Evolutionary conservation across 2,329 filamentous ascomycete genomes (phyloP).

Genomic region (Sclerotiophoma versabilis): DNA sequence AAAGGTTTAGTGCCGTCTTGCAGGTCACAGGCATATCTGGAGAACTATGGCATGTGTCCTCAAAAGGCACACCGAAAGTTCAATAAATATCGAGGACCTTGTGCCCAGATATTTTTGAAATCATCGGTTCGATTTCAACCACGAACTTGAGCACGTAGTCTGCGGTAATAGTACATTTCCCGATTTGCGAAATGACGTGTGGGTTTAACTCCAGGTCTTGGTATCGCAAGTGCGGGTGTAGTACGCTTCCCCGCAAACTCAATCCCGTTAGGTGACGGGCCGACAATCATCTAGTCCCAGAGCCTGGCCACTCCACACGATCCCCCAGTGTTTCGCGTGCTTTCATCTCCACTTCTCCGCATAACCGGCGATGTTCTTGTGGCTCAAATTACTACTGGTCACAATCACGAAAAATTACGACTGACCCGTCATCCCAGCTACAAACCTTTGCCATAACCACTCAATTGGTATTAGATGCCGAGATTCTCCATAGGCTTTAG

Average conservation of each 20-base stretch:
- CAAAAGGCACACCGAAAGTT: background rate
- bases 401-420: background rate
- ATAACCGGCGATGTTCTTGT: conserved; percentile 22
- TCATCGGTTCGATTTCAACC: background rate
- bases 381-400: conserved; percentile 6
- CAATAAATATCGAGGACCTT: too few species aligned
- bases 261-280: conserved; percentile 27
- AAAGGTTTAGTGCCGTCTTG: background rate
- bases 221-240: conserved; percentile 14
- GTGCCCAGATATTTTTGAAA: too few species aligned
- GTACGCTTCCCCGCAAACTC: conserved; percentile 43
- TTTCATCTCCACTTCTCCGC: conserved; percentile 39
- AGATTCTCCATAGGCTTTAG: conserved; percentile 12
- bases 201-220: conserved; percentile 22
- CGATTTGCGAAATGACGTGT: conserved; percentile 23
- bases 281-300: conserved; percentile 29
- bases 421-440: conserved; percentile 1
- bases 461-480: conserved; percentile 14
- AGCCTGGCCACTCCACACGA: conserved; percentile 31
- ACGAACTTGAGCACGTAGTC: background rate
- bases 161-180: background rate
- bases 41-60: background rate
- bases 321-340: conserved; percentile 26
- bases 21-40: background rate
- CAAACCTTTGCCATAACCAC: conserved; percentile 8